Base-by-base conservation (phyloP, 2,329 filamentous ascomycete genomes). In the Hirsutella minnesotensis region DNA sequence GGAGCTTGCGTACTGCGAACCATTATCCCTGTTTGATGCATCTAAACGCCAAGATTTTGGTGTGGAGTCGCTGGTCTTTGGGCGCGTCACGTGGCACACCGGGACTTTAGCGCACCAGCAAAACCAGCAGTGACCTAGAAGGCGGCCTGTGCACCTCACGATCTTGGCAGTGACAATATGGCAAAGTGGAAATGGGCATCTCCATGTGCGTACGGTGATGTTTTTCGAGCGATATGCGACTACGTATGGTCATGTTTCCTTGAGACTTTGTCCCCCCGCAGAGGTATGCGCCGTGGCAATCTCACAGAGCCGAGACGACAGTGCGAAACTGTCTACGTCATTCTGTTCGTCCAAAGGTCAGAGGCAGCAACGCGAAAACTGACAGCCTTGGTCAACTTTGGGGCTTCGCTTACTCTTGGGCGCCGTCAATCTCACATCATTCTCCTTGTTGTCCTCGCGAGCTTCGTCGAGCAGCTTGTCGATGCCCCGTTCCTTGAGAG, bases 381-480 rank as follows among this genome's bases (percentile, higher is more conserved):
- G 24, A 34, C 15, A n/a, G 12, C 3, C 9, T 9, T 9, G 8
- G n/a, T n/a, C n/a, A n/a, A n/a, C n/a, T n/a, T n/a, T n/a, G n/a
- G n/a, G n/a, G n/a, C n/a, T n/a, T n/a, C 12, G 50, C 60, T 54
- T 51, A 67, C 64, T 68, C 52, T 65, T 69, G 30, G 62, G 58
- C n/a, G 60, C 60, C 44, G 68, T 57, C 18, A 68, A 55, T 33
- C 62, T 61, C 10, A 78, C 68, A 59, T 96, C 90, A 48, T 86
- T 92, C 52, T 96, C 92, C 55, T 80, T 86, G 54, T 86, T 89
- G 56, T 89, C 86, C 51, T 92, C 87, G 46, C 89, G 75, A 16
- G 90, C 90, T 54, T 96, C 92, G 8, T 89, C 86, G 10, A 98
- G 69, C 71, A 96, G 85, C 54, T 83, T 86, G 62, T 96, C 88